Conservation (phyloP, 345 rosid genomes). For the Ailanthus altissimus region DNA sequence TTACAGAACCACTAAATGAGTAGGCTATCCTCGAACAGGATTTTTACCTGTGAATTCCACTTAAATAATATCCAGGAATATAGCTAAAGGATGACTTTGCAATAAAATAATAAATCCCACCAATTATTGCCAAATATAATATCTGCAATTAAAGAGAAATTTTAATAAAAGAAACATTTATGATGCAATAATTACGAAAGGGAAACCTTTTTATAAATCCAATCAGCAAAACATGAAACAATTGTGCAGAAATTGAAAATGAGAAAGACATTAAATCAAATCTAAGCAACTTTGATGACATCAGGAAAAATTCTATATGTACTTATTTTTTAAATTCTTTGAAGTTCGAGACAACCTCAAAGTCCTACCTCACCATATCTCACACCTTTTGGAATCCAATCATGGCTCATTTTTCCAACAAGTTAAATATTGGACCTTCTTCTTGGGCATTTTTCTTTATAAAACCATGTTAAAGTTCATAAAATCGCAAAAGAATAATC, state of each 20-base stretch:
- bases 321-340: background rate
- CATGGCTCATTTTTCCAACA: background rate
- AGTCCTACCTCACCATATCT: background rate
- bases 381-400: background rate
- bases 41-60: slow-evolving; percentile 72
- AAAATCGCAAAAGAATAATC: background rate
- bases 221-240: background rate
- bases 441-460: background rate
- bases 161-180: background rate
- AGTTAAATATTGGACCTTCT: background rate
- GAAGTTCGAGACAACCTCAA: background rate
- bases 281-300: background rate
- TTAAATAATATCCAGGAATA: slow-evolving; percentile 84
- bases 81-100: slow-evolving; percentile 63
- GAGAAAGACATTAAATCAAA: background rate
- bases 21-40: slow-evolving; percentile 13
- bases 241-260: background rate
- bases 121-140: slow-evolving; percentile 69
- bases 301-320: background rate
- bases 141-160: slow-evolving; percentile 44
- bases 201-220: background rate
- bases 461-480: background rate
- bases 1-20: background rate
- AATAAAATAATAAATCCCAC: slow-evolving; percentile 62
- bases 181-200: background rate